phyloP scores from a whole-genome alignment of 75 land plant genomes.

The Selaginella moellendorffii region DNA sequence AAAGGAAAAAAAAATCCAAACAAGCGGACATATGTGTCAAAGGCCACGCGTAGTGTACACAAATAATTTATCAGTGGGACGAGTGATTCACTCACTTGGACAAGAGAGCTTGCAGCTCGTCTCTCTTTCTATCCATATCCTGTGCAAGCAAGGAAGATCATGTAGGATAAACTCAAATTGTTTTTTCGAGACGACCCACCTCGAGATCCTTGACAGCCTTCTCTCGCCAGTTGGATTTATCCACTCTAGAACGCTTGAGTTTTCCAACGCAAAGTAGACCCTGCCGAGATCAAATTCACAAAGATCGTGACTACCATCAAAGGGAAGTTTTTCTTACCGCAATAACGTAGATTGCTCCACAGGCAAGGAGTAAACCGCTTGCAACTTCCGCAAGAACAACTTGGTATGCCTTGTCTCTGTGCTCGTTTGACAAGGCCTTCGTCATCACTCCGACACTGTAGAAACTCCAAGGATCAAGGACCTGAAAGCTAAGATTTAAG shows the following conservation, averaged over 20 bases:
- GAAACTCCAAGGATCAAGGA: neutral
- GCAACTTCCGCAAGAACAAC: constrained; percentile 55
- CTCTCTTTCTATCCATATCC: too few species aligned
- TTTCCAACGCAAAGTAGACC: constrained; percentile 54
- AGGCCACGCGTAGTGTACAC: too few species aligned
- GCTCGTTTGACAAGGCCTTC: constrained; percentile 46
- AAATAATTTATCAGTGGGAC: too few species aligned
- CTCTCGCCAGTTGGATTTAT: constrained; percentile 28
- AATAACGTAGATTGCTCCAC: constrained; percentile 54
- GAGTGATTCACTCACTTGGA: too few species aligned
- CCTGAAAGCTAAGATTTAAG: neutral
- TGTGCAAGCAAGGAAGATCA: too few species aligned
- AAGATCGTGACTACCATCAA: neutral
- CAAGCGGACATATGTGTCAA: too few species aligned
- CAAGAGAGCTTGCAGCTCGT: too few species aligned
- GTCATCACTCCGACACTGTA: constrained; percentile 94
- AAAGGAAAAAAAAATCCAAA: too few species aligned
- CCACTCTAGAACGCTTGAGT: constrained; percentile 36
- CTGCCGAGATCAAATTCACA: constrained; percentile 17
- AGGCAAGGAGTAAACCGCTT: constrained; percentile 63
- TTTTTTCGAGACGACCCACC: too few species aligned
- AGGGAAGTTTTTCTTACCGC: constrained; percentile 36
- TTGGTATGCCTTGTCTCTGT: constrained; percentile 14
- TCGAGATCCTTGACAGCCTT: constrained; percentile 51
- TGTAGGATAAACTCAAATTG: too few species aligned